Percentiles rank a stretch among this genome's conserved stretches.
phyloP scores from a whole-genome alignment of 306 rosid species.

The Dryas drummondii region DNA sequence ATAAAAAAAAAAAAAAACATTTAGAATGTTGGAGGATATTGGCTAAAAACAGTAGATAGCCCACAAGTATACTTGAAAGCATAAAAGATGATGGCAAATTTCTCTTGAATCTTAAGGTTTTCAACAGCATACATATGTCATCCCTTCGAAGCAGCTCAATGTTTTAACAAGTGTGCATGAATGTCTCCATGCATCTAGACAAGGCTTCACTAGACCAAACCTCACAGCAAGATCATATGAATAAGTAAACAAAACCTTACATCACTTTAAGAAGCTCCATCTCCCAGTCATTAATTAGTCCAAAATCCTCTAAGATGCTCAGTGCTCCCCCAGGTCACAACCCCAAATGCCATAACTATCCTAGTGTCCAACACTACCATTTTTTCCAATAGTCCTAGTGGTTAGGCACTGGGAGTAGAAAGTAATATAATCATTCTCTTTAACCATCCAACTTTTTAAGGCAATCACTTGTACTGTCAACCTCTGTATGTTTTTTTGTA shows the following conservation, averaged over 20 bases:
- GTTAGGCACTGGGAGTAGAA: background rate
- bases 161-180: background rate
- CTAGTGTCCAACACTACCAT: background rate
- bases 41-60: too few species aligned
- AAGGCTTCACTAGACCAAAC: background rate
- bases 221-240: background rate
- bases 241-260: background rate
- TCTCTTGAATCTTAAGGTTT: background rate
- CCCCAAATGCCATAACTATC: background rate
- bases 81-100: background rate
- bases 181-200: background rate
- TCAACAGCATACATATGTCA: background rate
- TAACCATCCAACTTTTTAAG: background rate
- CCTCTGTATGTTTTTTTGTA: too few species aligned
- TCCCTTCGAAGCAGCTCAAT: background rate
- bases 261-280: background rate
- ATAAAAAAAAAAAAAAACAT: too few species aligned
- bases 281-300: background rate
- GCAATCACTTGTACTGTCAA: background rate
- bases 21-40: too few species aligned
- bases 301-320: background rate
- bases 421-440: background rate
- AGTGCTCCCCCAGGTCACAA: background rate
- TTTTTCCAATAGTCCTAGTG: background rate
- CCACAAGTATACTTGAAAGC: too few species aligned